phyloP scores from a whole-genome alignment of 495 filamentous ascomycete genomes.

The Tricharina praecox region DNA sequence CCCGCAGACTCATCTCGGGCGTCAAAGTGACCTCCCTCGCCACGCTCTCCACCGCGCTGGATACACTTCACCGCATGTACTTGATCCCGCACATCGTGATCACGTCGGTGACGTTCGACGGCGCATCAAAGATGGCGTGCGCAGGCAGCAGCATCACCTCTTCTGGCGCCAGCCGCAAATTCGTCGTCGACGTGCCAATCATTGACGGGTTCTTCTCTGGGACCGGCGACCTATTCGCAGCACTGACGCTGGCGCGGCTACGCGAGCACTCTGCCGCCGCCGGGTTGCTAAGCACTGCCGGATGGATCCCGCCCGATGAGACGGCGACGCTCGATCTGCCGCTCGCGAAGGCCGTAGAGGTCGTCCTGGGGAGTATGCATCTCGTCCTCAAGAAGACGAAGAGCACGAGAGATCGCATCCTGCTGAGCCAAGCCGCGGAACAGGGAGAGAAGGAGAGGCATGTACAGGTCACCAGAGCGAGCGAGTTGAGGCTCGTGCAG shows the following conservation, averaged over 20 bases:
- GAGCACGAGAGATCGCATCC: slow-evolving; percentile 43
- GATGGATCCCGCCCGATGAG: slow-evolving; percentile 54
- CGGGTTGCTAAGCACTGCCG: slow-evolving; percentile 33
- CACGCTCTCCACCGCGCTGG: slow-evolving; percentile 55
- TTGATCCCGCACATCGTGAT: slow-evolving; percentile 78
- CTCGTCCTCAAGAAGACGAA: slow-evolving; percentile 62
- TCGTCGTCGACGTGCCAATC: slow-evolving; percentile 67
- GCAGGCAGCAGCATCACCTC: slow-evolving; percentile 22
- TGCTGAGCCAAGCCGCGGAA: slow-evolving; percentile 28
- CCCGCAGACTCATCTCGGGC: slow-evolving; percentile 68
- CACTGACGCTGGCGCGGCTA: slow-evolving; percentile 72
- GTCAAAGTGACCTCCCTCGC: slow-evolving; percentile 60
- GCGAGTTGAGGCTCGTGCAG: slow-evolving; percentile 22
- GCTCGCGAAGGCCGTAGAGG: slow-evolving; percentile 63
- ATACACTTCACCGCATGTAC: slow-evolving; percentile 57
- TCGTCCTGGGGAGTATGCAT: slow-evolving; percentile 88
- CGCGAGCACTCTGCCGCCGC: slow-evolving; percentile 45
- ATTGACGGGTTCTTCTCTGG: slow-evolving; percentile 88
- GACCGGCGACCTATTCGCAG: slow-evolving; percentile 96
- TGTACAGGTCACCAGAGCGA: slow-evolving; percentile 24
- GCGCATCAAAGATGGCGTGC: slow-evolving; percentile 19
- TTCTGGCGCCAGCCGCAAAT: slow-evolving; percentile 40
- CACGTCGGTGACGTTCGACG: slow-evolving; percentile 49
- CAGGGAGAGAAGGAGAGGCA: slow-evolving; percentile 28
- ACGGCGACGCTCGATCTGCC: slow-evolving; percentile 55